These are phyloP conservation scores for Solanum commersonii DNA, from an alignment of 257 asterid genomes.

Conservation along the genomic window DNA sequence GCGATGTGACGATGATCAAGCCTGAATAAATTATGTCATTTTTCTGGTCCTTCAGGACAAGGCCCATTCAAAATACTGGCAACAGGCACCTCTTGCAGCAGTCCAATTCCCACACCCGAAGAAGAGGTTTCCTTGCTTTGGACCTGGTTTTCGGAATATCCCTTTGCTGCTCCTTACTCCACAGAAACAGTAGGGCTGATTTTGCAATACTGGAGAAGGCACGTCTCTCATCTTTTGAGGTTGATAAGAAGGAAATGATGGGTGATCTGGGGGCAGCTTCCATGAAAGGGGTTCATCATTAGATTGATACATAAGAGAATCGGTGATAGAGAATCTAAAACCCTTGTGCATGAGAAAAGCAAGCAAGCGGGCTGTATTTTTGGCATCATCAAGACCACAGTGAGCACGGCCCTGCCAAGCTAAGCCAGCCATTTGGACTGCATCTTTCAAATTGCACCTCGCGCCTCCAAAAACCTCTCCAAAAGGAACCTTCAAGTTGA, in stretches of 20 bases:
- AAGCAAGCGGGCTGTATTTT: constrained; percentile 76
- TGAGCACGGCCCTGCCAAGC: constrained; percentile 92
- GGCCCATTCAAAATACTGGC: constrained; percentile 76
- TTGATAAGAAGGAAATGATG: constrained; percentile 21
- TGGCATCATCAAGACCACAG: constrained; percentile 91
- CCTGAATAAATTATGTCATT: not conserved
- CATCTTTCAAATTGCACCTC: constrained; percentile 76
- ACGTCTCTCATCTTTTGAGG: constrained; percentile 34
- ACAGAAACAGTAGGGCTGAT: constrained; percentile 50
- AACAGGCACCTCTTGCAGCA: constrained; percentile 72
- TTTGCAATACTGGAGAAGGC: constrained; percentile 25
- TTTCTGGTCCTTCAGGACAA: constrained; percentile 18
- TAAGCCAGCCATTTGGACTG: constrained; percentile 77
- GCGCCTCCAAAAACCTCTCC: constrained; percentile 60
- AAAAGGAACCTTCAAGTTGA: constrained; percentile 80
- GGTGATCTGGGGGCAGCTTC: constrained; percentile 41
- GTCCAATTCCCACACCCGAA: constrained; percentile 89
- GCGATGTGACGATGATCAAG: not conserved
- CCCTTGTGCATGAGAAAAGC: constrained; percentile 57
- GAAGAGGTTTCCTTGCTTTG: constrained; percentile 70
- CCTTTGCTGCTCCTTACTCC: constrained; percentile 73
- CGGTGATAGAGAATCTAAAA: constrained; percentile 61
- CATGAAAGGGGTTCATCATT: constrained; percentile 30
- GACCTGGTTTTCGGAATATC: constrained; percentile 65
- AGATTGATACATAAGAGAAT: constrained; percentile 39